Percentiles rank a stretch among this genome's conserved stretches.
These are phyloP conservation scores for Pichia terricola DNA, from an alignment of 1,139 yeast species.

Conservation along the genomic window DNA sequence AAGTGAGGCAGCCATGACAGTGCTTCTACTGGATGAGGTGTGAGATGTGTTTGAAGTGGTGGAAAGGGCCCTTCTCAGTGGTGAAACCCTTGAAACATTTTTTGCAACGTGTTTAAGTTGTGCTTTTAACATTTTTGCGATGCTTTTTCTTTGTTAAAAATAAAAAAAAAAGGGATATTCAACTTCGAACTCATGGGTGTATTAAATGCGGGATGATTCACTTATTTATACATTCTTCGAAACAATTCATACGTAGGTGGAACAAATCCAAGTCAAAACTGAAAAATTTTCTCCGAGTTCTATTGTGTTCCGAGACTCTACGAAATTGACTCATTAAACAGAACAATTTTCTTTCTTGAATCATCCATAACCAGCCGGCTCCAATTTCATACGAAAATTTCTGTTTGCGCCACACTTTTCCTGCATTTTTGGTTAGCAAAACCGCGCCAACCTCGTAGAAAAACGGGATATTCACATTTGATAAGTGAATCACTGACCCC, in stretches of 20 bases:
- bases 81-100: slow-evolving; percentile 4
- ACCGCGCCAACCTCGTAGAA: background rate
- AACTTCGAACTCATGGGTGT: too few species aligned
- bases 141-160: too few species aligned
- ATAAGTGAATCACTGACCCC: background rate
- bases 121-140: slow-evolving; percentile 7
- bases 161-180: too few species aligned
- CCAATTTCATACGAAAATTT: too few species aligned
- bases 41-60: background rate
- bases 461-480: background rate
- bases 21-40: background rate
- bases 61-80: slow-evolving; percentile 3
- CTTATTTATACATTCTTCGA: too few species aligned
- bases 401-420: too few species aligned
- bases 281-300: background rate
- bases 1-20: slow-evolving; percentile 1
- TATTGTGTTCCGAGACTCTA: background rate
- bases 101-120: slow-evolving; percentile 7
- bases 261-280: background rate
- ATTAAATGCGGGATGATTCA: background rate
- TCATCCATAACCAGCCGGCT: background rate
- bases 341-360: background rate
- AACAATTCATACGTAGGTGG: background rate
- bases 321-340: background rate
- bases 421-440: too few species aligned